Conservation (phyloP, 805 yeast genomes). For the Hanseniaspora pseudoguilliermondii region DNA sequence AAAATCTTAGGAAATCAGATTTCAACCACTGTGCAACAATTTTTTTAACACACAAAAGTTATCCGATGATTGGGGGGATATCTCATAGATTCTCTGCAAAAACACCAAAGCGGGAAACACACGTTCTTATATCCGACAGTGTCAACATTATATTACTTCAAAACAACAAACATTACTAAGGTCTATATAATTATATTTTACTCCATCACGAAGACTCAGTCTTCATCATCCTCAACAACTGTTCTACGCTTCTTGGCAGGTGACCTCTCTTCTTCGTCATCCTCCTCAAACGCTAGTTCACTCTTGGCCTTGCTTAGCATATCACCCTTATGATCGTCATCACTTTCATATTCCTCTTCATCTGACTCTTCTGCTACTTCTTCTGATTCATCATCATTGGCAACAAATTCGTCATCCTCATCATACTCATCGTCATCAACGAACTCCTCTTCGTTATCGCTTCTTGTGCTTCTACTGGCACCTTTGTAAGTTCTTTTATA, state of each 20-base stretch:
- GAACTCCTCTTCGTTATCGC: conserved; percentile 27
- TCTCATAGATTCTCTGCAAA: no score
- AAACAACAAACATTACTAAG: no score
- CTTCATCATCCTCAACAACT: conserved; percentile 44
- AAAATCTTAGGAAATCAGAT: no score
- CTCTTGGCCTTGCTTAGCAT: conserved; percentile 25
- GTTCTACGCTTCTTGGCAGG: conserved; percentile 7
- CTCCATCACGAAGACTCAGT: conserved; percentile 23
- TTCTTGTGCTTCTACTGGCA: conserved; percentile 3
- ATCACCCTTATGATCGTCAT: conserved; percentile 22
- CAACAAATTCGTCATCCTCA: conserved; percentile 21
- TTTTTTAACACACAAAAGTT: no score
- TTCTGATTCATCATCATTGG: conserved; percentile 22
- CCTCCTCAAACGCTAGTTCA: conserved; percentile 17
- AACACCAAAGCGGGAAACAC: no score
- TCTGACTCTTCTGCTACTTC: conserved; percentile 35
- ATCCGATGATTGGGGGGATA: no score
- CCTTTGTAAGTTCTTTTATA: conserved; percentile 14
- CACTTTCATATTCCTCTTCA: conserved; percentile 41
- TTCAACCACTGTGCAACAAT: no score
- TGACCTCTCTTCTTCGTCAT: conserved; percentile 19
- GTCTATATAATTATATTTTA: no score
- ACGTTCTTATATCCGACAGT: neutral
- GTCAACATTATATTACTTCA: no score
- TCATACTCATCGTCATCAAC: conserved; percentile 28